phyloP scores from a whole-genome alignment of 2,329 filamentous ascomycete genomes.

The Aureobasidium sp. region DNA sequence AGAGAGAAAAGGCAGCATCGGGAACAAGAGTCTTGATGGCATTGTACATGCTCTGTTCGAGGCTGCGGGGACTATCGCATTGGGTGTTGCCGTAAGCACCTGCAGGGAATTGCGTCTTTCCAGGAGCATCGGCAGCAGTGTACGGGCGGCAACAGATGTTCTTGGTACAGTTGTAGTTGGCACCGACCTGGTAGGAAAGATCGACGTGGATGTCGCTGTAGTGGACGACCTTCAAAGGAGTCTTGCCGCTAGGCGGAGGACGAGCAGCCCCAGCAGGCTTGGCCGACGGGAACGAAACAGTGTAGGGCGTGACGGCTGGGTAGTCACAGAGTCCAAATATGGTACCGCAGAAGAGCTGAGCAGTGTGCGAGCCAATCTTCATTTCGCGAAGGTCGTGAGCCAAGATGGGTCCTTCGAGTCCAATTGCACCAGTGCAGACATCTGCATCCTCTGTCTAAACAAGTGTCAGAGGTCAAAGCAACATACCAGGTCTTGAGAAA shows the following conservation, averaged over 20 bases:
- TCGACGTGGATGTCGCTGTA: conserved; percentile 54
- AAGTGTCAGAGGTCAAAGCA: not conserved
- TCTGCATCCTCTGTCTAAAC: conserved; percentile 41
- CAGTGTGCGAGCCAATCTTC: conserved; percentile 40
- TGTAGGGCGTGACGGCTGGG: conserved; percentile 37
- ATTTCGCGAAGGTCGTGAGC: conserved; percentile 42
- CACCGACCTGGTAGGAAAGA: conserved; percentile 44
- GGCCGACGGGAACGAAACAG: conserved; percentile 36
- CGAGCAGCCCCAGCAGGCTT: conserved; percentile 30
- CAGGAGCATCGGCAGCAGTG: conserved; percentile 38
- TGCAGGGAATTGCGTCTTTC: conserved; percentile 41
- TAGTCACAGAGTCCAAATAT: conserved; percentile 47
- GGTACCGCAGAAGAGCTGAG: conserved; percentile 44
- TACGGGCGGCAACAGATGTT: conserved; percentile 52
- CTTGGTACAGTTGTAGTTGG: conserved; percentile 48
- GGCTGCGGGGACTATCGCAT: conserved; percentile 43
- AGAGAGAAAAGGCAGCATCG: conserved; percentile 46
- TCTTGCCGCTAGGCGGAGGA: conserved; percentile 37
- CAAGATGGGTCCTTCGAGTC: conserved; percentile 45
- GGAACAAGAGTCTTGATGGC: conserved; percentile 31
- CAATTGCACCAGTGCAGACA: conserved; percentile 46
- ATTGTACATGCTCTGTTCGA: conserved; percentile 46
- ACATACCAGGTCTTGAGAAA: not conserved
- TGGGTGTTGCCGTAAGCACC: conserved; percentile 45
- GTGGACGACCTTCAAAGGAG: conserved; percentile 47